Evolutionary conservation across 352 stramenopile species (phyloP).

Genomic region (Pilasporangium apinafurcum): DNA sequence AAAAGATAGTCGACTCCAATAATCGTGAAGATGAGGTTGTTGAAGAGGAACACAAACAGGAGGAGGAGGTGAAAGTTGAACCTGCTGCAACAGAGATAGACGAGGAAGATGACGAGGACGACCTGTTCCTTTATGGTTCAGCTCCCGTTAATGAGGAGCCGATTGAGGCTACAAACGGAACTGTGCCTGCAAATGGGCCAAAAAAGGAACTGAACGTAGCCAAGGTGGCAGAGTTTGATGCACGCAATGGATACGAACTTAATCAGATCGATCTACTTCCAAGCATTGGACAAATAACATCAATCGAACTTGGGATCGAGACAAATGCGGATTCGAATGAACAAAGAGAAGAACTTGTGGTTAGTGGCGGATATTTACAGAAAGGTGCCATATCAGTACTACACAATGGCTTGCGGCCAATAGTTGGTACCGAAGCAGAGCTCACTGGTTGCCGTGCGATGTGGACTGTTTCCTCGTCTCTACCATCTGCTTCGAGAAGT

Average conservation of each 20-base stretch:
- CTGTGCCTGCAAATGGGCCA: background rate
- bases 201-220: conserved; percentile 2
- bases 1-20: conserved; percentile 20
- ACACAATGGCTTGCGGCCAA: conserved; percentile 75
- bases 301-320: conserved; percentile 73
- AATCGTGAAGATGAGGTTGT: conserved; percentile 10
- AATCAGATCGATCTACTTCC: conserved; percentile 58
- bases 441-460: conserved; percentile 78
- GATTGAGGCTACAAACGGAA: background rate
- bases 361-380: conserved; percentile 58
- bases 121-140: conserved; percentile 72
- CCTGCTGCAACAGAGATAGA: conserved; percentile 9
- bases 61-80: conserved; percentile 1
- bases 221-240: background rate
- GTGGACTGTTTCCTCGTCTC: conserved; percentile 77
- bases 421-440: conserved; percentile 76
- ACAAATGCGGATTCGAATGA: conserved; percentile 73
- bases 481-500: conserved; percentile 36
- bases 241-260: conserved; percentile 42
- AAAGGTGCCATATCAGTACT: conserved; percentile 69
- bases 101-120: conserved; percentile 64
- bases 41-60: conserved; percentile 5
- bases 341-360: conserved; percentile 70
- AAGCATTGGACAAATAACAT: conserved; percentile 77
- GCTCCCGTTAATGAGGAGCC: conserved; percentile 6